Evolutionary conservation across 345 rosid species (phyloP).

Genomic region (Bretschneidera sinensis): DNA sequence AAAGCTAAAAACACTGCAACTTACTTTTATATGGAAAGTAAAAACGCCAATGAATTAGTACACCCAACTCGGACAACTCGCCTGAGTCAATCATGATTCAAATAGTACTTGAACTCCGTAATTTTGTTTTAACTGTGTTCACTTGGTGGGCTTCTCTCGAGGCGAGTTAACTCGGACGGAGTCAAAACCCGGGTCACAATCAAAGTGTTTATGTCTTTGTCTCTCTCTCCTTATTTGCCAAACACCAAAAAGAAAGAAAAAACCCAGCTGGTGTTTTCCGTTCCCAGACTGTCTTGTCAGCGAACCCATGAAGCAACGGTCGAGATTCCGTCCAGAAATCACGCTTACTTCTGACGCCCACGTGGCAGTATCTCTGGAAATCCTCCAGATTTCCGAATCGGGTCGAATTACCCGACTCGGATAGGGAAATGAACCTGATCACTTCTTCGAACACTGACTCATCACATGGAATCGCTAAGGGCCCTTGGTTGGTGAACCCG

Average conservation of each 20-base stretch:
- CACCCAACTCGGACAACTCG: slow-evolving; percentile 17
- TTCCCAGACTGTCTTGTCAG: slow-evolving; percentile 49
- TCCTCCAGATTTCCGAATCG: slow-evolving; percentile 52
- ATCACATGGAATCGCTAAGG: slow-evolving; percentile 82
- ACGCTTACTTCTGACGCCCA: slow-evolving; percentile 31
- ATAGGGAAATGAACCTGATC: slow-evolving; percentile 56
- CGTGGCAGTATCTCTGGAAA: slow-evolving; percentile 56
- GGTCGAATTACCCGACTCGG: slow-evolving; percentile 45
- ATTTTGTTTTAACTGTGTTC: background rate
- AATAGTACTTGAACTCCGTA: slow-evolving; percentile 5
- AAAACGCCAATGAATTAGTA: slow-evolving; percentile 1
- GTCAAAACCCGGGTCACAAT: slow-evolving; percentile 35
- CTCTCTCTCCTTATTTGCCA: background rate
- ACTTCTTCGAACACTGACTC: slow-evolving; percentile 79
- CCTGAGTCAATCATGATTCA: slow-evolving; percentile 9
- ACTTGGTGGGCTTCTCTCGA: background rate
- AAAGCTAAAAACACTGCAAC: background rate
- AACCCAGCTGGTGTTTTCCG: background rate
- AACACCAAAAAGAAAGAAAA: no score
- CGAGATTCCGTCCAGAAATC: slow-evolving; percentile 73
- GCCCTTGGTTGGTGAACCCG: slow-evolving; percentile 80
- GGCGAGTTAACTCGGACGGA: slow-evolving; percentile 23
- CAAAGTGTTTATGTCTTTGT: slow-evolving; percentile 2
- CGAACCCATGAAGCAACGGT: slow-evolving; percentile 62
- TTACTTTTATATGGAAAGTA: background rate